Evolutionary conservation across 2,329 filamentous ascomycete genomes (phyloP).

Genomic region (Alternaria sp.): DNA sequence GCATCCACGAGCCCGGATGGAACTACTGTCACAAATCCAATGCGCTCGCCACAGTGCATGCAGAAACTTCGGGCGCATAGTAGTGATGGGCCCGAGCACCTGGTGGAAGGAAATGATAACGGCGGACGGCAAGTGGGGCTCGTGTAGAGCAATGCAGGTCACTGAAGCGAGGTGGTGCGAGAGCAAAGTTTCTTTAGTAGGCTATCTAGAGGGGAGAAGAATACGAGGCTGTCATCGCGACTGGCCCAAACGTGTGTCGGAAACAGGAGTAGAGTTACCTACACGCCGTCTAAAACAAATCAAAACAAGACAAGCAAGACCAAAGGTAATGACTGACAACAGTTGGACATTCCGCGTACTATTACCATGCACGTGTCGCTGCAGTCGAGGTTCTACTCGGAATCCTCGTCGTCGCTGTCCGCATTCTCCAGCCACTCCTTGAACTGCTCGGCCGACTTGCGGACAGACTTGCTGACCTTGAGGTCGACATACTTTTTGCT

Average conservation of each 20-base stretch:
- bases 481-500: constrained; percentile 98
- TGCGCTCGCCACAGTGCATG: constrained; percentile 6
- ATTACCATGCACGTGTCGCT: constrained; percentile 1
- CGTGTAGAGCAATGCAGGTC: constrained; percentile 9
- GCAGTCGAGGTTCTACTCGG: constrained; percentile 26
- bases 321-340: constrained; percentile 12
- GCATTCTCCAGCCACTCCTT: constrained; percentile 87
- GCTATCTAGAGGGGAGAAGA: constrained; percentile 19
- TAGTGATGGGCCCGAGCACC: constrained; percentile 15
- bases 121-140: constrained; percentile 10
- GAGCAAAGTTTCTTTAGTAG: constrained; percentile 18
- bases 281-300: constrained; percentile 21
- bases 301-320: constrained; percentile 15
- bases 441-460: constrained; percentile 93
- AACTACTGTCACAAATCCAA: neutral
- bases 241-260: neutral
- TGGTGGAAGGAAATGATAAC: constrained; percentile 11
- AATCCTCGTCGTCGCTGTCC: constrained; percentile 62
- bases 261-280: constrained; percentile 28
- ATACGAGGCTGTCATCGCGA: constrained; percentile 5
- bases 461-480: constrained; percentile 88
- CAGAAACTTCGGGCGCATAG: constrained; percentile 19
- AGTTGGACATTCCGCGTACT: constrained; percentile 7
- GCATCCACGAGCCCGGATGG: neutral
- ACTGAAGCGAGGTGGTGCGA: constrained; percentile 6